Evolutionary conservation across 495 filamentous ascomycete species (phyloP).

Genomic region (Aspergillus incahuasiensis): DNA sequence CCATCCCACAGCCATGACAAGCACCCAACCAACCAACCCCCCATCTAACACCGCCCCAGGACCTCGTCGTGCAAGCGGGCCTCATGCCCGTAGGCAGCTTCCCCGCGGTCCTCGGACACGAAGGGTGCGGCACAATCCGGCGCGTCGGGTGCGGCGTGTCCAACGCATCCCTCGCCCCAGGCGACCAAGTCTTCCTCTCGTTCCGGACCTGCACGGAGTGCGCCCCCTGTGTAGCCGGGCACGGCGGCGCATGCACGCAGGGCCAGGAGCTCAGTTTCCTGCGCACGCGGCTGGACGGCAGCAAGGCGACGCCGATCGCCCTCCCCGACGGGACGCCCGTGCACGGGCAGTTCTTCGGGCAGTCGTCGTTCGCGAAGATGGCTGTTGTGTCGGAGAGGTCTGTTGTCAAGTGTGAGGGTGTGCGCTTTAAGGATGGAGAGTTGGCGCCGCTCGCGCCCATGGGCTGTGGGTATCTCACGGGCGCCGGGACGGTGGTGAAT

Average conservation of each 20-base stretch:
- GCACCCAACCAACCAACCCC: neutral
- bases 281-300: slow-evolving; percentile 18
- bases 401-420: slow-evolving; percentile 26
- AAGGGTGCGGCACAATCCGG: slow-evolving; percentile 48
- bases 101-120: slow-evolving; percentile 48
- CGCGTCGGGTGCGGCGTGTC: slow-evolving; percentile 39
- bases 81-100: slow-evolving; percentile 27
- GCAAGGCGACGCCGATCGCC: slow-evolving; percentile 16
- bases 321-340: slow-evolving; percentile 26
- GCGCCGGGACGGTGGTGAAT: slow-evolving; percentile 42
- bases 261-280: slow-evolving; percentile 38
- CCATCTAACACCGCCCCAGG: slow-evolving; percentile 8
- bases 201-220: slow-evolving; percentile 40
- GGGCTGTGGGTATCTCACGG: slow-evolving; percentile 48
- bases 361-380: slow-evolving; percentile 35
- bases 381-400: slow-evolving; percentile 29
- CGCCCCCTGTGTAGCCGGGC: slow-evolving; percentile 17
- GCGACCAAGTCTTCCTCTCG: slow-evolving; percentile 45
- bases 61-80: slow-evolving; percentile 34
- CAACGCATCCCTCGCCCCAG: slow-evolving; percentile 31
- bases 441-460: slow-evolving; percentile 36
- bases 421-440: slow-evolving; percentile 12
- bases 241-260: slow-evolving; percentile 25
- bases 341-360: slow-evolving; percentile 40
- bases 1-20: neutral